Evolutionary conservation across 2,329 filamentous ascomycete species (phyloP), one percentile per base, ranked within the genome.

Genomic region (Penicillium sp.): DNA sequence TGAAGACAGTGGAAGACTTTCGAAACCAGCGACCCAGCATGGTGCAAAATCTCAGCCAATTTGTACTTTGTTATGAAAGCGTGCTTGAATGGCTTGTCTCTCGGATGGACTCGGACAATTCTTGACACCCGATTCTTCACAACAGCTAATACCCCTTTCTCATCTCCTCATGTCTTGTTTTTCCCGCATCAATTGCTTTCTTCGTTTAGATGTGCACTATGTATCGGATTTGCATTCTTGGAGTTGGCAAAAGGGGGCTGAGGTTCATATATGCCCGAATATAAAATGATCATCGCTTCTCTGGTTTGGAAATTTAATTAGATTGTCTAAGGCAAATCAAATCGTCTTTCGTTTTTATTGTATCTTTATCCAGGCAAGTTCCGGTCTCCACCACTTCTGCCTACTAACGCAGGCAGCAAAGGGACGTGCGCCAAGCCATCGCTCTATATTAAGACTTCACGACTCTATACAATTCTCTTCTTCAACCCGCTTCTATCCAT

Each of bases 61-160:
- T 84, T 66, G 90, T 95, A 33, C 77, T 98, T 22, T 98, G 92
- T 64, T 98, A 98, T 62, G 92, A 98, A 69, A 93, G 85, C 27
- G 75, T 96, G 5, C 69, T 93, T 37, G 90, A 96, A 65, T 98
- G 90, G 88, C 65, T 92, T 17, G 71, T 73, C 8, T 45, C 51
- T 18, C 55, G 54, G 20, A 46, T 48, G 41, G 40, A 50, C 16
- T 44, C 47, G 23, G 17, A 37, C n/a, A 25, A 25, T 9, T 25
- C 32, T 32, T 40, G 28, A 39, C 18, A 25, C 28, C 35, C 28
- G 39, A 33, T 25, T 18, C 28, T 27, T 41, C 38, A 44, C 25
- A 34, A 39, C 33, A 37, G 39, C 26, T 32, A 25, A 45, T 45
- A 45, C 37, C 43, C 42, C 26, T 39, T 34, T 35, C 22, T 26